Base-by-base conservation (phyloP, 2,329 filamentous ascomycete genomes). In the Penicillium brevicompactum region DNA sequence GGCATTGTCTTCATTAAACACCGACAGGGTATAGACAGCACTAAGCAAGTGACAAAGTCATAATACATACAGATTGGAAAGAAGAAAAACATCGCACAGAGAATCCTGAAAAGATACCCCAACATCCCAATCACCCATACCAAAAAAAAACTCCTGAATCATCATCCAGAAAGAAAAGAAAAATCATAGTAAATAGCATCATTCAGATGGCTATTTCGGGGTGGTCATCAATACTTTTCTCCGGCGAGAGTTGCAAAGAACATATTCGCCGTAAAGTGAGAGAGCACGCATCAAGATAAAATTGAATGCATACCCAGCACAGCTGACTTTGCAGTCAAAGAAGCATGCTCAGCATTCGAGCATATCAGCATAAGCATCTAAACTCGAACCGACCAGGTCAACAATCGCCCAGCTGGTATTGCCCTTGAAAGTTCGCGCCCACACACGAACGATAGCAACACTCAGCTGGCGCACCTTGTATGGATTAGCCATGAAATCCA, bases 371-470 rank as follows among this genome's bases (percentile, higher is more conserved):
- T 79, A 79, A 14, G 76, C 71, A 64, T 79, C 76, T 47, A 79
- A 64, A 52, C 76, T 78, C 8, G 70, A 74, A 11, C 77, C 77
- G 40, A 79, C 75, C 49, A 79, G 64, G 49, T 79, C 77, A 45
- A 75, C 74, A 56, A 79, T 79, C 5, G 77, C 76, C 77, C 75
- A 78, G 59, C 76, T 79, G 8, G 77, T 79, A 54, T 79, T 78
- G 3, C 77, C 77, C 50, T 74, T 77, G 58, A 78, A 78, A 4
- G 76, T 78, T 40, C 74, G 72, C 6, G 77, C 76, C 69, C 77
- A 79, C 14, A 79, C 77, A 10, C 77, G 72, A 13, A 79, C 76
- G 50, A 79, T 78, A n/a, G 76, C 74, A 59, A 79, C 73, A 48
- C 76, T 78, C n/a, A 79, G 69, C 43, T 76, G 73, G 18, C 73